Evolutionary conservation across 1,284 basidiomycete species (phyloP).

Genomic region (Peniophora sp.): DNA sequence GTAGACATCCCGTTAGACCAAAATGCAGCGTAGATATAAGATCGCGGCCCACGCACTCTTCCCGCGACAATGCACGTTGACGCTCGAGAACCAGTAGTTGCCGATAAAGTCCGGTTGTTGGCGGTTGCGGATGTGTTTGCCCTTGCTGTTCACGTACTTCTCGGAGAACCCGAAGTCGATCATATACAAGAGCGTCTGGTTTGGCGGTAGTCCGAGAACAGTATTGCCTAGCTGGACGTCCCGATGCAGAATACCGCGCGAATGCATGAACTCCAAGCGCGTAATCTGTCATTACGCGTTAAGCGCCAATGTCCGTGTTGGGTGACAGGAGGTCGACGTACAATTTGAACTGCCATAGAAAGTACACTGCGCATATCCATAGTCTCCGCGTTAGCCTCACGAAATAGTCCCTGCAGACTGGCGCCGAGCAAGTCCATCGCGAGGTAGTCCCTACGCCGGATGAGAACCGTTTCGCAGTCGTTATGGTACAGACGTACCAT

Average conservation of each 20-base stretch:
- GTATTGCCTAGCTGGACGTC: slow-evolving; percentile 75
- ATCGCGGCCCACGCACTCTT: slow-evolving; percentile 39
- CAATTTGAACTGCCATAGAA: slow-evolving; percentile 67
- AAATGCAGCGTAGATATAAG: neutral
- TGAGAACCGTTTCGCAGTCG: slow-evolving; percentile 36
- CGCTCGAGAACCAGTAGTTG: slow-evolving; percentile 73
- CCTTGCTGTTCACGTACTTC: slow-evolving; percentile 53
- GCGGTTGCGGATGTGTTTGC: slow-evolving; percentile 60
- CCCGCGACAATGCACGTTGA: slow-evolving; percentile 66
- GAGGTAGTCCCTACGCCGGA: slow-evolving; percentile 41
- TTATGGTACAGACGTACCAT: no score
- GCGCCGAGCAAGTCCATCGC: slow-evolving; percentile 66
- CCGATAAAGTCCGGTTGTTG: slow-evolving; percentile 68
- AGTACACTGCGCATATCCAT: slow-evolving; percentile 67
- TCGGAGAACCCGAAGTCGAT: slow-evolving; percentile 80
- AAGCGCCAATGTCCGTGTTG: neutral
- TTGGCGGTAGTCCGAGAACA: slow-evolving; percentile 47
- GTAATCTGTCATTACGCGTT: slow-evolving; percentile 38
- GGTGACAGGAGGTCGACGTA: slow-evolving; percentile 24
- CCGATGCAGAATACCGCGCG: slow-evolving; percentile 60
- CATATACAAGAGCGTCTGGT: slow-evolving; percentile 63
- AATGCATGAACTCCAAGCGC: slow-evolving; percentile 65
- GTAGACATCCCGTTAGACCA: neutral
- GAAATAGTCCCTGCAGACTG: slow-evolving; percentile 57
- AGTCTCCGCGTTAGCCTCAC: slow-evolving; percentile 41